A percentile compares a stretch with the other conserved stretches of the same genome.
Conservation (phyloP, 352 stramenopile genomes). For the Globisporangium spinosum region DNA sequence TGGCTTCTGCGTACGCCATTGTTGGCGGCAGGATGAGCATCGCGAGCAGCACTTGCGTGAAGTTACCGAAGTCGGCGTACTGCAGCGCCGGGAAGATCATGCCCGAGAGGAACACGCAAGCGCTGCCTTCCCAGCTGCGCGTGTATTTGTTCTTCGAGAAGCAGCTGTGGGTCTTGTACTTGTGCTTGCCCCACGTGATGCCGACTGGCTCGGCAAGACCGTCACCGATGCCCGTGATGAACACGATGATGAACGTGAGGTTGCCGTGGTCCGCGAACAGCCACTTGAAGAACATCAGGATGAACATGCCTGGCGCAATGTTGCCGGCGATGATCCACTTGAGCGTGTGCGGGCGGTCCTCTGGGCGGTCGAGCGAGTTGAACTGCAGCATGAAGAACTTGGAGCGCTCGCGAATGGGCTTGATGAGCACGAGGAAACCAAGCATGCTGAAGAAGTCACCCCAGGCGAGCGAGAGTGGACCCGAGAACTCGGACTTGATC, state of each 20-base stretch:
- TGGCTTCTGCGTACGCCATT: conserved; percentile 83
- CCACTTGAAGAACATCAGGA: conserved; percentile 87
- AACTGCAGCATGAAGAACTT: conserved; percentile 89
- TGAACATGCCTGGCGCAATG: conserved; percentile 60
- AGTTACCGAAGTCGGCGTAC: conserved; percentile 73
- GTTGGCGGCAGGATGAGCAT: conserved; percentile 77
- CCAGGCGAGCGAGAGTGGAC: conserved; percentile 68
- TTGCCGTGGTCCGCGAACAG: conserved; percentile 48
- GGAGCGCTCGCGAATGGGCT: conserved; percentile 72
- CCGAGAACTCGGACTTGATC: conserved; percentile 48
- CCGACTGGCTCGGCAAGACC: conserved; percentile 72
- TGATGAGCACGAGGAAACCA: conserved; percentile 81
- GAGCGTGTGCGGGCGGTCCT: conserved; percentile 81
- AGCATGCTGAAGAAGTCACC: conserved; percentile 82
- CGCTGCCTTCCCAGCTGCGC: conserved; percentile 78
- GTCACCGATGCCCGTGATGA: conserved; percentile 79
- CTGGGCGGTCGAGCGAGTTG: conserved; percentile 81
- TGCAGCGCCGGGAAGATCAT: conserved; percentile 60
- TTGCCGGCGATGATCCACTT: conserved; percentile 84
- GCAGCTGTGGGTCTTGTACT: conserved; percentile 81
- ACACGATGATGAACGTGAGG: conserved; percentile 75
- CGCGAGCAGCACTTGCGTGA: conserved; percentile 66
- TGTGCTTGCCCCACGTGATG: conserved; percentile 80
- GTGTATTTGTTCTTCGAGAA: conserved; percentile 86
- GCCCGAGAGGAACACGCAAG: conserved; percentile 74